Conservation (phyloP, 805 yeast genomes). For the Metschnikowia vanudenii region DNA sequence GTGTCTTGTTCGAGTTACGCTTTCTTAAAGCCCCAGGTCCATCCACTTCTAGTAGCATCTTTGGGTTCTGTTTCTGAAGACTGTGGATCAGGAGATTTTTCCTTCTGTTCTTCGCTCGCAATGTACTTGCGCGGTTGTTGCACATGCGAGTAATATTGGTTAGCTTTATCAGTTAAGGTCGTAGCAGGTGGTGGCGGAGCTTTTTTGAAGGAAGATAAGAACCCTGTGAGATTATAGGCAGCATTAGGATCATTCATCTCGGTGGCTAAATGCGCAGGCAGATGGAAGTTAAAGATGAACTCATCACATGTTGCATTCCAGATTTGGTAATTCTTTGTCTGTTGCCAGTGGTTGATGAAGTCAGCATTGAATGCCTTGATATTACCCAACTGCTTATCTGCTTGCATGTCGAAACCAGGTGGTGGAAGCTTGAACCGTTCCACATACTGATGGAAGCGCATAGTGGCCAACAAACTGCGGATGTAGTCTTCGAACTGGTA, state of each 20-base stretch:
- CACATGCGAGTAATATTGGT: slow-evolving; percentile 15
- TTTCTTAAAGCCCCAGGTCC: slow-evolving; percentile 21
- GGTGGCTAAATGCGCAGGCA: slow-evolving; percentile 38
- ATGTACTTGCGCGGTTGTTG: slow-evolving; percentile 22
- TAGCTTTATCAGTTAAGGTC: slow-evolving; percentile 14
- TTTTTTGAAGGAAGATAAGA: slow-evolving; percentile 18
- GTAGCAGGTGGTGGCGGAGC: slow-evolving; percentile 7
- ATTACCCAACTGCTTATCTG: slow-evolving; percentile 26
- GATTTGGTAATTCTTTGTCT: slow-evolving; percentile 35
- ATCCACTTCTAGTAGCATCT: slow-evolving; percentile 10
- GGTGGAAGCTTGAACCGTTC: slow-evolving; percentile 38
- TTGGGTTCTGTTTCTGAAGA: background rate
- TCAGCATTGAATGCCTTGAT: slow-evolving; percentile 29
- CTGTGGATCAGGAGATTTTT: background rate
- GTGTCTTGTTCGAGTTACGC: background rate
- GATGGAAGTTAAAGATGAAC: slow-evolving; percentile 43
- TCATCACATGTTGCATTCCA: slow-evolving; percentile 45
- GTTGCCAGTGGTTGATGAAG: slow-evolving; percentile 36
- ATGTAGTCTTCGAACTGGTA: slow-evolving; percentile 89
- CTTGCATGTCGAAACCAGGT: slow-evolving; percentile 35
- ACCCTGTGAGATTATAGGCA: slow-evolving; percentile 16
- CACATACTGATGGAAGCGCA: slow-evolving; percentile 64
- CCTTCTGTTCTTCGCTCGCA: background rate
- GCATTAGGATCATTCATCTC: slow-evolving; percentile 16
- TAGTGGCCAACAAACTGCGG: slow-evolving; percentile 68